Evolutionary conservation across 2,329 filamentous ascomycete genomes (phyloP), one percentile per base, ranked within the genome.

Genomic region (Aspergillus ruber): DNA sequence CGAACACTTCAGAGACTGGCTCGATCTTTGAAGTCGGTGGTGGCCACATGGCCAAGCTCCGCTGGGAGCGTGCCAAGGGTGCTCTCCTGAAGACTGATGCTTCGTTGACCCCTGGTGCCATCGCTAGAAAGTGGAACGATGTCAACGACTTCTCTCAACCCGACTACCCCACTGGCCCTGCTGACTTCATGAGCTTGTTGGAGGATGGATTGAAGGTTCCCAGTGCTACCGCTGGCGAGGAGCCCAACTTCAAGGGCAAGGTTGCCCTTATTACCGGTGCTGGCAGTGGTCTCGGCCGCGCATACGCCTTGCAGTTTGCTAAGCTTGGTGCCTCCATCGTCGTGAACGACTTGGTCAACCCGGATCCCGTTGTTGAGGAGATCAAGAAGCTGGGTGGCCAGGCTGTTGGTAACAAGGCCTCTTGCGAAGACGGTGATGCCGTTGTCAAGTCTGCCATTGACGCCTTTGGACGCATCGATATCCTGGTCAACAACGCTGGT

Each of bases 401-500:
- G 73, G 91, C 93, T 23, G 87, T 88, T 49, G 90, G 90, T 59
- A 89, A 94, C 71, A 96, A 95, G 77, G 89, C 88, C 49, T 94
- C 88, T 43, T 90, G 90, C 50, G 88, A 95, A 69, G 89, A 98
- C 51, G 93, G 93, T 42, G 90, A 96, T 47, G 79, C 79, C 35
- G 88, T 97, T 42, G 84, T 98, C 61, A 94, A 96, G 80, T 84
- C 82, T 49, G 91, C 91, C 47, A 94, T 98, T 62, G 91, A 97
- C 65, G 84, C 86, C 36, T 97, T 87, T 67, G 93, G 93, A 60
- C 88, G 93, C 60, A 81, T 98, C 60, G 93, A 98, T 66, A 90
- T 98, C 54, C 72, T 98, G 55, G 80, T 98, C 76, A 98, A 98
- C 83, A 98, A 98, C 65, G 93, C 93, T 45, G 93, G 93, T 64